These are phyloP conservation scores for Pseudogymnoascus sp. DNA, from an alignment of 2,329 filamentous ascomycete genomes.

Conservation along the genomic window DNA sequence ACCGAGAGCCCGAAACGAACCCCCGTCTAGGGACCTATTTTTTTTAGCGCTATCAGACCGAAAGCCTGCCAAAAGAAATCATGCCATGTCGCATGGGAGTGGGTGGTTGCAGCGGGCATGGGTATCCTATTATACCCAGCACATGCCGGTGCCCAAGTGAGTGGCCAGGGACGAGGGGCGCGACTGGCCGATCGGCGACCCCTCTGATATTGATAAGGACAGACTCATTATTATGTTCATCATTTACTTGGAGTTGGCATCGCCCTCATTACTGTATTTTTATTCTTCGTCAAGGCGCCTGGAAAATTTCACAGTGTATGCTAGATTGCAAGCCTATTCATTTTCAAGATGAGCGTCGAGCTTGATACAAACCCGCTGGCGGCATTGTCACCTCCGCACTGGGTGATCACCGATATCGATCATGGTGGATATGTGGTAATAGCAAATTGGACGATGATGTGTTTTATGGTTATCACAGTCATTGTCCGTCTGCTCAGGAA, in stretches of 20 bases:
- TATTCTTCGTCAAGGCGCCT: not conserved
- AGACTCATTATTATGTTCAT: not conserved
- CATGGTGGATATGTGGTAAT: constrained; percentile 3
- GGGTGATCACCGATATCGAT: not conserved
- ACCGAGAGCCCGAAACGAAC: not conserved
- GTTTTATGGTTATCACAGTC: not conserved
- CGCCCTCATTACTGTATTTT: not conserved
- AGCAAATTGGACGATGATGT: constrained; percentile 6
- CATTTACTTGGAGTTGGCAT: not conserved
- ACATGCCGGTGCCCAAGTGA: not conserved
- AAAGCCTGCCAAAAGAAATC: not conserved
- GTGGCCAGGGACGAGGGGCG: not conserved
- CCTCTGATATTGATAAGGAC: constrained; percentile 1
- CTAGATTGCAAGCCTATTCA: not conserved
- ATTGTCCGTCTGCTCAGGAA: constrained; percentile 1
- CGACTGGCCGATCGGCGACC: not conserved
- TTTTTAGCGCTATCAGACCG: not conserved
- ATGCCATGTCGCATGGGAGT: not conserved
- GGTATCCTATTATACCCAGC: not conserved
- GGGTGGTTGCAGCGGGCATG: not conserved
- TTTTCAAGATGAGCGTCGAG: not conserved
- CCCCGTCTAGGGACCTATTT: not conserved
- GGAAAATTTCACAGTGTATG: not conserved
- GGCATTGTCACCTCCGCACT: not conserved
- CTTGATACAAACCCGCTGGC: constrained; percentile 1